A percentile compares a stretch with the other conserved stretches of the same genome.
These are phyloP conservation scores for Ascocoryne sarcoides DNA, from an alignment of 2,329 filamentous ascomycete genomes.

Conservation along the genomic window DNA sequence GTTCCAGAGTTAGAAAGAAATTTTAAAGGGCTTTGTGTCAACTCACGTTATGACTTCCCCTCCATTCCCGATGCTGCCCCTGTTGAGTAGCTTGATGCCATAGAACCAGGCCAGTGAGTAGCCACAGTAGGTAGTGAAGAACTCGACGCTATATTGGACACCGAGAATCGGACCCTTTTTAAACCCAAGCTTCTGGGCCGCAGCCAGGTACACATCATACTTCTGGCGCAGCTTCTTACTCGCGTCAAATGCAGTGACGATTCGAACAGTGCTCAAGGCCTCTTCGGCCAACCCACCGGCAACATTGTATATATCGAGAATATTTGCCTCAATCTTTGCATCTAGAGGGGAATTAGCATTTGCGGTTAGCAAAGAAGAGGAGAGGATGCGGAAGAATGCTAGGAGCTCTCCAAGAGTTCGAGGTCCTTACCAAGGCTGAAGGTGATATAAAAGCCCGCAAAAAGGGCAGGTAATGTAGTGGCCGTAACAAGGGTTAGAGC, in stretches of 20 bases:
- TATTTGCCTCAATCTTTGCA: slow-evolving; percentile 34
- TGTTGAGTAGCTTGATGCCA: neutral
- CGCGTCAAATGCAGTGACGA: slow-evolving; percentile 42
- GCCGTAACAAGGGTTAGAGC: slow-evolving; percentile 36
- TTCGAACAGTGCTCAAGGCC: slow-evolving; percentile 39
- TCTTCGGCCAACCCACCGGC: slow-evolving; percentile 41
- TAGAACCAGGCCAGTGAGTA: slow-evolving; percentile 1
- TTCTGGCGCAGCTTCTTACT: slow-evolving; percentile 35
- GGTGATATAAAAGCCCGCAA: too few species aligned
- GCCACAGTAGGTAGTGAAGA: slow-evolving; percentile 39
- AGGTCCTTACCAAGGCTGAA: too few species aligned
- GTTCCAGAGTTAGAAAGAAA: too few species aligned
- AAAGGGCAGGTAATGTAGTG: slow-evolving; percentile 37
- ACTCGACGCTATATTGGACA: slow-evolving; percentile 37
- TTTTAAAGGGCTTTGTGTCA: too few species aligned
- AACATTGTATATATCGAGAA: slow-evolving; percentile 36
- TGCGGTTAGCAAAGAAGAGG: slow-evolving; percentile 36
- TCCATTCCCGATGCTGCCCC: neutral
- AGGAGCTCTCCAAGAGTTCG: too few species aligned
- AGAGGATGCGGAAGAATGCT: too few species aligned
- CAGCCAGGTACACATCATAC: slow-evolving; percentile 35
- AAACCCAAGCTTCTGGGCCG: slow-evolving; percentile 32
- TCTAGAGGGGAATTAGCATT: slow-evolving; percentile 37
- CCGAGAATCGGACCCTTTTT: slow-evolving; percentile 38
- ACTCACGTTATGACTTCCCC: slow-evolving; percentile 1